Evolutionary conservation across 805 yeast species (phyloP), one percentile per base, ranked within the genome.

Genomic region (Isabelozyma pseudorhagii): DNA sequence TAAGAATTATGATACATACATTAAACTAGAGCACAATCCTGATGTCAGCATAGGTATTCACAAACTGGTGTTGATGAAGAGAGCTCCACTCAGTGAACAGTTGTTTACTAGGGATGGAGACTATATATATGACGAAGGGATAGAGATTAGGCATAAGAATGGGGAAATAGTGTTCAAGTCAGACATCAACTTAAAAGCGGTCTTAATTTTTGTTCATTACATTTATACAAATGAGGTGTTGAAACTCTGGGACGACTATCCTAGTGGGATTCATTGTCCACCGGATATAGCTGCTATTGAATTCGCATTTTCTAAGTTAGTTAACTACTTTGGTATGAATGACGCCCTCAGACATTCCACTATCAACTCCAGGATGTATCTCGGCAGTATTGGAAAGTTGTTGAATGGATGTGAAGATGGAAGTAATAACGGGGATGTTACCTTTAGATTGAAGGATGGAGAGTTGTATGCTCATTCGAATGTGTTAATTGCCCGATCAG

Each of bases 401-500:
- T 42, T 55, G 36, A 42, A 38, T 3, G 40, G 49, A 15, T 41
- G 14, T 29, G 49, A 53, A 15, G 49, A 56, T 9, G 67, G 61
- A 14, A 50, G 57, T 5, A 57, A 52, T 11, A 42, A 58, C 8
- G 63, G 60, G 2, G 87, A 84, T 58, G 75, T 81, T 2, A 56
- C 57, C 0, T 64, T 89, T 2, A 54, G 54, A 5, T 62, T 85
- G n/a, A 53, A 65, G 1, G 84, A 81, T 55, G 82, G 80, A 0
- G 69, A 64, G n/a, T 34, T 77, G 0, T 49, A 51, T 4, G 77
- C 80, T 6, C 82, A 82, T 58, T 76, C 84, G 2, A 69, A 73
- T 9, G 66, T 89, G 4, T 58, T 91, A n/a, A 60, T 68, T 4
- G 63, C 79, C 0, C 67, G 96, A 50, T 80, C 84, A 44, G 82